phyloP scores from a whole-genome alignment of 306 rosid species.

The Carpinus viminea region DNA sequence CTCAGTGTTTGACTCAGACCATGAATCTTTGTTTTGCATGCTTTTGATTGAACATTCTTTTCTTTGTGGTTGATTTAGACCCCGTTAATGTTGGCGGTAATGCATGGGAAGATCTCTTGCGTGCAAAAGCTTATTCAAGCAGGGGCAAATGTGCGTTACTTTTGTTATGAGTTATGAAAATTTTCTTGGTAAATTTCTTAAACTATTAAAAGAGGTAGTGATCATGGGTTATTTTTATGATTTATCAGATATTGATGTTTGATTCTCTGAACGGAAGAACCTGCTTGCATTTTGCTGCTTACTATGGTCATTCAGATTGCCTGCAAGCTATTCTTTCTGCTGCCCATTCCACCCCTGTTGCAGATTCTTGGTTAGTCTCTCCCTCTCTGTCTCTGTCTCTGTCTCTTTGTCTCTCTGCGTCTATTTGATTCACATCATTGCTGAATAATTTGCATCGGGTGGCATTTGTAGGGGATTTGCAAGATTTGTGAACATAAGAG shows the following conservation, averaged over 20 bases:
- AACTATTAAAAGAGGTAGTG: constrained; percentile 1
- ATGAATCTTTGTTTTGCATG: not conserved
- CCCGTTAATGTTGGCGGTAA: constrained; percentile 86
- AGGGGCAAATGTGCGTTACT: constrained; percentile 77
- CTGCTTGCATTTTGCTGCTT: constrained; percentile 88
- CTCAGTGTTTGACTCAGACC: not conserved
- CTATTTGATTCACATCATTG: not conserved
- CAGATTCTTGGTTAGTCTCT: constrained; percentile 70
- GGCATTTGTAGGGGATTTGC: constrained; percentile 73
- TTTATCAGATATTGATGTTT: constrained; percentile 75
- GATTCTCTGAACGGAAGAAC: constrained; percentile 76
- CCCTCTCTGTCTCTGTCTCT: not conserved
- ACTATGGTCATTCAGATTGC: constrained; percentile 76
- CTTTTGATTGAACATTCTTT: constrained; percentile 2
- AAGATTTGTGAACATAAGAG: constrained; percentile 89
- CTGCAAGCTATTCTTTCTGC: constrained; percentile 70
- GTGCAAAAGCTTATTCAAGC: constrained; percentile 70
- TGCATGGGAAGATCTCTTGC: constrained; percentile 70
- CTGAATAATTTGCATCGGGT: constrained; percentile 13
- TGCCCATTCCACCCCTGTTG: constrained; percentile 71
- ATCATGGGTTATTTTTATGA: constrained; percentile 21
- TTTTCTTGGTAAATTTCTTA: constrained; percentile 17
- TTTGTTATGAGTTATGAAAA: constrained; percentile 5
- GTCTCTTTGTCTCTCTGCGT: constrained; percentile 6
- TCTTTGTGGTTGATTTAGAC: constrained; percentile 47